Percentiles rank a stretch among this genome's conserved stretches.
These are phyloP conservation scores for Claviceps fusiformis DNA, from an alignment of 2,329 filamentous ascomycete species.

Conservation along the genomic window DNA sequence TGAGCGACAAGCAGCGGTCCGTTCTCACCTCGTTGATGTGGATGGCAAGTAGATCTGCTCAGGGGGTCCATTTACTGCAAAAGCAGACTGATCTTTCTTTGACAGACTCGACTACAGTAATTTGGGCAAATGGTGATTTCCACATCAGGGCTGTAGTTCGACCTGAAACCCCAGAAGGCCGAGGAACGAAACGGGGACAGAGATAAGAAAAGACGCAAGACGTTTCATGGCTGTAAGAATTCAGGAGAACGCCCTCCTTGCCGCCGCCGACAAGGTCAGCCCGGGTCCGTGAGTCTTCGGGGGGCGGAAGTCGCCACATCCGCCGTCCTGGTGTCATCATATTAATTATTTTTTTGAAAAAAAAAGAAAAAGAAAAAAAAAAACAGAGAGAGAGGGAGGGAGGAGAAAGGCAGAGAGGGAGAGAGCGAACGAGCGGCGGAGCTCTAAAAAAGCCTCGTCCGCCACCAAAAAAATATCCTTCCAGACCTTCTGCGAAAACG, in stretches of 20 bases:
- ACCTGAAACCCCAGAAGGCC: not conserved
- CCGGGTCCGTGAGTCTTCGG: not conserved
- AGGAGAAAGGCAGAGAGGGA: too few relatives aligned
- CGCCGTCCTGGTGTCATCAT: not conserved
- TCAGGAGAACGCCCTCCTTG: not conserved
- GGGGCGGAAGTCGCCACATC: not conserved
- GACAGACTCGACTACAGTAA: too few relatives aligned
- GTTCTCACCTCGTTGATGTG: too few relatives aligned
- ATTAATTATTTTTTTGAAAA: not conserved
- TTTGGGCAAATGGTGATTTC: not conserved
- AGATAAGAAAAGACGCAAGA: not conserved
- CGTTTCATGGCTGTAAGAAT: not conserved
- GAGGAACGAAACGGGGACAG: not conserved
- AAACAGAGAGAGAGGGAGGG: too few relatives aligned
- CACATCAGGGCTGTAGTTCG: not conserved
- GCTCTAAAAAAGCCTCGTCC: slow-evolving; percentile 7
- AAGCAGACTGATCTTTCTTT: too few relatives aligned
- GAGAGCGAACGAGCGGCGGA: not conserved
- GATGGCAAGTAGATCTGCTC: too few relatives aligned
- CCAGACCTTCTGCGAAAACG: slow-evolving; percentile 5
- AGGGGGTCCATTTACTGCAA: too few relatives aligned
- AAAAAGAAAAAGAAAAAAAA: not conserved
- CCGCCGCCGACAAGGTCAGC: not conserved
- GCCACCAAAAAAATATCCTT: slow-evolving; percentile 11
- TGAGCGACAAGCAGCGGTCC: too few relatives aligned